A percentile compares a stretch with the other conserved stretches of the same genome.
Conservation (phyloP, 2,329 filamentous ascomycete genomes). For the Exophiala sp. region DNA sequence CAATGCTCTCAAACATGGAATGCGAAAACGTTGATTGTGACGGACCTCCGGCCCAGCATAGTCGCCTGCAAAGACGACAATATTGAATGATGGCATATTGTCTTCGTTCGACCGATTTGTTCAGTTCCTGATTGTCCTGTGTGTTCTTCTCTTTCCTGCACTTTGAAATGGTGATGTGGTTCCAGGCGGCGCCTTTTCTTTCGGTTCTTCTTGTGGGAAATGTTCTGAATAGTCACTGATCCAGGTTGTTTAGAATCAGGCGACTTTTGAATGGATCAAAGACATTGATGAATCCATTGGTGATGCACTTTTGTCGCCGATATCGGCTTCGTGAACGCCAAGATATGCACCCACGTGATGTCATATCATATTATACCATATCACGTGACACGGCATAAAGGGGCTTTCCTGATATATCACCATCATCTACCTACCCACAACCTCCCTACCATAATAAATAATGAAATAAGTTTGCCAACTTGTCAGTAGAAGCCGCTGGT, state of each 20-base stretch:
- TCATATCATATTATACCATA: too few relatives aligned
- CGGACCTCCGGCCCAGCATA: constrained; percentile 79
- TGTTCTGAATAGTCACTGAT: background rate
- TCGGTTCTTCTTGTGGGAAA: background rate
- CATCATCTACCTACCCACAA: too few relatives aligned
- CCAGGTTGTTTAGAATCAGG: constrained; percentile 1
- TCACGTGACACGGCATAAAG: too few relatives aligned
- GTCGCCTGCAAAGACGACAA: constrained; percentile 77
- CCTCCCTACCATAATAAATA: too few relatives aligned
- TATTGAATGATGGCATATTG: constrained; percentile 65
- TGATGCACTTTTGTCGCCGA: background rate
- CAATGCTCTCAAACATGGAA: background rate
- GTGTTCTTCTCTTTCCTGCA: background rate
- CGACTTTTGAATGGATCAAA: background rate
- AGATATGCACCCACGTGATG: too few relatives aligned
- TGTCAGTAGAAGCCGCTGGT: too few relatives aligned
- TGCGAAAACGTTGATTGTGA: constrained; percentile 6
- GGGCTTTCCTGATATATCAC: too few relatives aligned
- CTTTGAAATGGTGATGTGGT: background rate
- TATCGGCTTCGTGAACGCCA: background rate
- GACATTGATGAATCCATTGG: too few relatives aligned
- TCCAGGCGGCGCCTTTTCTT: background rate
- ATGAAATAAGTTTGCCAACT: too few relatives aligned
- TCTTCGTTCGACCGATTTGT: background rate
- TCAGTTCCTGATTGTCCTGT: too few relatives aligned